phyloP scores from a whole-genome alignment of 257 asterid genomes.

The Solanum bukasovii region DNA sequence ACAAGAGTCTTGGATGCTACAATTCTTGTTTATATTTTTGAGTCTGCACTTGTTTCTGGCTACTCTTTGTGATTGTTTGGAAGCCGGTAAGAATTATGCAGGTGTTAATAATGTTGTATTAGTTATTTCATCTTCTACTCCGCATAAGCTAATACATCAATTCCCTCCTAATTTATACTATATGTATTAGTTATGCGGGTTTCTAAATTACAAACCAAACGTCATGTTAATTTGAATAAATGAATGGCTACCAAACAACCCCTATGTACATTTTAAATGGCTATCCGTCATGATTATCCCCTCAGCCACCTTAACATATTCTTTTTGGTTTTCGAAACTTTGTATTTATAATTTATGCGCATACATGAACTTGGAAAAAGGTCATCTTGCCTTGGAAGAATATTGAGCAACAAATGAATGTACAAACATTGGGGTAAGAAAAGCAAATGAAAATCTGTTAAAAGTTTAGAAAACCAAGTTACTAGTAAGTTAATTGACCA shows the following conservation, averaged over 20 bases:
- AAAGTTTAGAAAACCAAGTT: not conserved
- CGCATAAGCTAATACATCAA: not conserved
- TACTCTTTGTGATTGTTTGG: not conserved
- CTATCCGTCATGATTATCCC: not conserved
- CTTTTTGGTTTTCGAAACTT: not conserved
- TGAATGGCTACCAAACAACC: not conserved
- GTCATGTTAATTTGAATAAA: no score
- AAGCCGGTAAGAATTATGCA: not conserved
- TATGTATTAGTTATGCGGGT: no score
- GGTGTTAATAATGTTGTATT: not conserved
- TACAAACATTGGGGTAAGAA: not conserved
- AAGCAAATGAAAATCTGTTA: not conserved
- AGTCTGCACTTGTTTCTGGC: not conserved
- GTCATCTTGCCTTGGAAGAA: not conserved
- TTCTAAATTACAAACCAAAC: no score
- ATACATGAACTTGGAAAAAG: slow-evolving; percentile 7
- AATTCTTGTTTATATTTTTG: slow-evolving; percentile 4
- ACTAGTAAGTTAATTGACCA: not conserved
- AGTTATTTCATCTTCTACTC: not conserved
- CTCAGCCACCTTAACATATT: not conserved
- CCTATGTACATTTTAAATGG: not conserved
- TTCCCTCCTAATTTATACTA: no score
- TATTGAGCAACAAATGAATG: not conserved
- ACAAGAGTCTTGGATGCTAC: slow-evolving; percentile 43
- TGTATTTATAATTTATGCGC: not conserved